Conservation (phyloP, 441 rosid species). For the Codiaeum variegatum region DNA sequence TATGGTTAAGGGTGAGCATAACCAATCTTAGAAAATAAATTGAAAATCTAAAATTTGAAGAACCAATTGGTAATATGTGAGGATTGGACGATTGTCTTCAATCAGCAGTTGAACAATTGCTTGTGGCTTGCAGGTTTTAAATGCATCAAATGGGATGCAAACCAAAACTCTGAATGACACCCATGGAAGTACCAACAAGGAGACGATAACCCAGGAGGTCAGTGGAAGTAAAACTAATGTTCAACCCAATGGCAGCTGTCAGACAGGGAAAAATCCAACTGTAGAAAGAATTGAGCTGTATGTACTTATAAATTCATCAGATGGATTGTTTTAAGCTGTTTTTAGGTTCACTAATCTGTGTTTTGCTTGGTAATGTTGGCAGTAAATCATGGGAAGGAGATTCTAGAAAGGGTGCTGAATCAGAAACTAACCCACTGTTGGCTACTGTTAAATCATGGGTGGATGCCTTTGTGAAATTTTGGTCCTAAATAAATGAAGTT, state of each 20-base stretch:
- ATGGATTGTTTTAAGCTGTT: background rate
- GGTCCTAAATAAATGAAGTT: conserved; percentile 50
- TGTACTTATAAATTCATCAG: conserved; percentile 21
- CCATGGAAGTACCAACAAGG: conserved; percentile 9
- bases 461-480: conserved; percentile 64
- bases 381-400: conserved; percentile 75
- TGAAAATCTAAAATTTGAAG: too few relatives aligned
- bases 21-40: too few relatives aligned
- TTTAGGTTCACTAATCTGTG: background rate
- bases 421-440: conserved; percentile 47
- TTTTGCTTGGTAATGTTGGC: conserved; percentile 26
- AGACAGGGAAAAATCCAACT: conserved; percentile 40
- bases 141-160: conserved; percentile 23
- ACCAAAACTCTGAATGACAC: conserved; percentile 21
- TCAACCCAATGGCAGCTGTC: conserved; percentile 27
- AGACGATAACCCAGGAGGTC: conserved; percentile 23
- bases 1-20: too few relatives aligned
- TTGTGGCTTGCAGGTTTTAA: conserved; percentile 37
- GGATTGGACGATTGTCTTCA: background rate
- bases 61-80: background rate
- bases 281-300: conserved; percentile 74
- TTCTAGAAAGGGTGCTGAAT: conserved; percentile 30
- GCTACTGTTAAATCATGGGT: conserved; percentile 51
- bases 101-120: background rate
- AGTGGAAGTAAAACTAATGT: conserved; percentile 28